Evolutionary conservation across 2,329 filamentous ascomycete genomes (phyloP), one percentile per base, ranked within the genome.

Genomic region (Neonectria hederae): DNA sequence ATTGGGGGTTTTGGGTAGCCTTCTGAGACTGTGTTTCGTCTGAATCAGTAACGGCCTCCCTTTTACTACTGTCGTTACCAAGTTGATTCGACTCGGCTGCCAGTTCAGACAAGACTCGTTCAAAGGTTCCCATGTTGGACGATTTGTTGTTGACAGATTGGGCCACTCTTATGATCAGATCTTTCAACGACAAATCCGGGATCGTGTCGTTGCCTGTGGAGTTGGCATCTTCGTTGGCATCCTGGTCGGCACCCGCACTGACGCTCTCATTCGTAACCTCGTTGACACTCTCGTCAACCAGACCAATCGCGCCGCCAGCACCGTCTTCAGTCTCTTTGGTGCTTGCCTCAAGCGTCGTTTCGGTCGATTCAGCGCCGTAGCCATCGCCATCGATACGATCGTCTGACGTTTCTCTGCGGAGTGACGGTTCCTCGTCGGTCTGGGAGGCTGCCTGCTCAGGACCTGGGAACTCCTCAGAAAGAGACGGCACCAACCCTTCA

Each of bases 81-180:
- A 46, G 53, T 22, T 70, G 58, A 6, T 62, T 58, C 13, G 45
- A 26, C 40, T 69, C 71, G 4, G 45, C 76, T 11, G 83, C 81
- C 51, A 88, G 76, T 59, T 83, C 79, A 3, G 82, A 81, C 38
- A 88, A 78, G 57, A 87, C 83, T 49, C 78, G 78, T 69, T 86
- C 84, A 66, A 88, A 86, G 10, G 79, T 79, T 62, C 80, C 78
- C 21, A 87, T 75, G 63, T 83, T 83, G 43, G 65, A 67, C 26
- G 66, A 73, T 56, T 70, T 77, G 24, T 80, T 77, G 26, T 85
- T 81, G 13, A 85, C 78, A 48, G 79, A 79, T 26, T 80, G 78
- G 2, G 85, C 83, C 60, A 87, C 82, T 64, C 79, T 82, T 52
- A 87, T 74, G 59, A 89, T 86, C 24, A 88, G 78, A 54, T 87